Evolutionary conservation across 257 asterid species (phyloP).

Genomic region (Mentha longifolia): DNA sequence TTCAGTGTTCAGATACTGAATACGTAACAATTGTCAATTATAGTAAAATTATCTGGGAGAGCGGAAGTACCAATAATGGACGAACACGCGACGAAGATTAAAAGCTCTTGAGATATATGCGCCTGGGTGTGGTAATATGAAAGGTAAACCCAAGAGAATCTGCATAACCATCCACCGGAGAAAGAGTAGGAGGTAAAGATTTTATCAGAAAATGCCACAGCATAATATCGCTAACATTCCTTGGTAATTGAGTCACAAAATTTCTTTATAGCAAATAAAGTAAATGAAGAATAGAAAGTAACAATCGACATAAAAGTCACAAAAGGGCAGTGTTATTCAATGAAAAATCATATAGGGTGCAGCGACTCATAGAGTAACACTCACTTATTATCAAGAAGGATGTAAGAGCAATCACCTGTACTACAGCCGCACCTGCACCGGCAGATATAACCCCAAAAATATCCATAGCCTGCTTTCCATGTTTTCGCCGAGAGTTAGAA

Average conservation of each 20-base stretch:
- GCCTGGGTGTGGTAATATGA: constrained; percentile 68
- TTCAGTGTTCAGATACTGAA: constrained; percentile 1
- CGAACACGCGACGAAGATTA: constrained; percentile 91
- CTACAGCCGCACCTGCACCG: constrained; percentile 89
- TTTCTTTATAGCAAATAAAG: constrained; percentile 26
- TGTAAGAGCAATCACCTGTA: constrained; percentile 69
- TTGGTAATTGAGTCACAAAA: constrained; percentile 38
- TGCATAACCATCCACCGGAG: constrained; percentile 59
- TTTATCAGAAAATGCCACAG: constrained; percentile 35
- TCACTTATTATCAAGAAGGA: constrained; percentile 17
- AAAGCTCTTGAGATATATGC: constrained; percentile 84
- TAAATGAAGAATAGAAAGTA: neutral
- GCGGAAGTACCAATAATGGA: constrained; percentile 83
- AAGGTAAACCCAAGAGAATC: constrained; percentile 83
- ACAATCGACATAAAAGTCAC: neutral
- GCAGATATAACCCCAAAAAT: constrained; percentile 83
- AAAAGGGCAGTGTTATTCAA: neutral
- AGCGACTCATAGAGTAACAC: constrained; percentile 5
- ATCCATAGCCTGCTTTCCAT: constrained; percentile 78
- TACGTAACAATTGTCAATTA: neutral
- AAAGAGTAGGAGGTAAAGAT: constrained; percentile 33
- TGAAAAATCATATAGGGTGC: neutral
- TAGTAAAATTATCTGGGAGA: constrained; percentile 22
- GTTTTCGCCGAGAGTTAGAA: constrained; percentile 31
- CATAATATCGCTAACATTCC: constrained; percentile 2